Evolutionary conservation across 176 grass and related monocot species (phyloP), one percentile per base, ranked within the genome.

Genomic region (Musa acuminata): DNA sequence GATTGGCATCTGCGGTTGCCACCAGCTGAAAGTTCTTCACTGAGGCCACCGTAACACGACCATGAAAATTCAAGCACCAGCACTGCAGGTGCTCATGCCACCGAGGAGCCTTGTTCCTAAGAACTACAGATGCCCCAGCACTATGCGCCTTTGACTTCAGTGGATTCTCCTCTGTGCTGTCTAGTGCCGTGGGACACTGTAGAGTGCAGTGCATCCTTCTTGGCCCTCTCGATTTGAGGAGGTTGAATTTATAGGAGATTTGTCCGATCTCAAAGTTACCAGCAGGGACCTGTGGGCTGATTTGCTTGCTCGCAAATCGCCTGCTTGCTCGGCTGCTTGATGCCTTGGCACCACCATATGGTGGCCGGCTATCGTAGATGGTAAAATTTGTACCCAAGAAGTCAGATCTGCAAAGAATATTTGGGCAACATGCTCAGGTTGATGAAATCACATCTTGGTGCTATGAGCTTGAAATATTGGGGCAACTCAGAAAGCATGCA

Each of bases 331-430:
- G 79, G 78, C 80, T 87, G 63, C 85, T 88, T 51, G 84, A 82
- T 22, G 90, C 67, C 79, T 93, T 93, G 20, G 88, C 84, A 51
- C 90, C 90, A 51, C 49, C 57, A 51, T 75, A 91, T 48, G 86
- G 90, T 69, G 84, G 75, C 67, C 82, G 77, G 9, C 70, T 98
- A 79, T 98, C 90, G 70, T 89, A 93, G 64, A 98, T 81, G 14
- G 84, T 67, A 69, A 93, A 98, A 24, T 98, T 98, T 73, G 94
- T 93, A 62, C 94, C 94, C 52, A 98, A 78, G 83, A 98, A 98
- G 67, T 93, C 90, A 55, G 94, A 98, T 84, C 94, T 98, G 87
- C 53, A 83, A 51, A 13, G 27, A 80, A 11, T 21, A 68, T 60
- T 16, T 8, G 26, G 13, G 29, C 3, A 35, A 62, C 57, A 23